Base-by-base conservation (phyloP, 23 red algal species). In the Gracilaria caudata region DNA sequence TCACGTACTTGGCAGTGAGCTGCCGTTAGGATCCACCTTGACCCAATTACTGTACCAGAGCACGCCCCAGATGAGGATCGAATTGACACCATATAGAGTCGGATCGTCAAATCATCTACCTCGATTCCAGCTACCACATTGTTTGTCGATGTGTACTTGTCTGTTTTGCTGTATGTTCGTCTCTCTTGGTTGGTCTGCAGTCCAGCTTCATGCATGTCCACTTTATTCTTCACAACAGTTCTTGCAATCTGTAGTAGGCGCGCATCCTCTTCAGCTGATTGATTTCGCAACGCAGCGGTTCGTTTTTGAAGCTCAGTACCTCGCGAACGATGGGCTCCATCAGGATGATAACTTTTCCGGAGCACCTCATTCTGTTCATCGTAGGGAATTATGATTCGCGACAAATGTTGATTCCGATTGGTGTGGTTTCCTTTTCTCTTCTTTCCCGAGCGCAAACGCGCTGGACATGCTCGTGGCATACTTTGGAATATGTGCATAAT, bases 1-100 rank as follows among this genome's bases (percentile, higher is more conserved):
- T 64, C 74, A 2, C 46, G 51, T 25, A 93, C 71, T 53, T 77
- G 45, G 40, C 90, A 93, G 51, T 93, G 90, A 9, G 90, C 90
- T 0, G 90, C 90, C 2, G 90, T 93, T 7, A 93, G 33, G 25
- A 93, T 64, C 79, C 72, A 78, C 25, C 66, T 16, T 13, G 53
- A 9, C 7, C 78, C 82, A 26, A 93, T 64, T 26, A 93, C 21
- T 5, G 79, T 79, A 2, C 90, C 90, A 28, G 79, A 73, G 66
- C 90, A 93, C 20, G 65, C 32, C 4, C 65, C 65, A 1, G 65
- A 71, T 71, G 65, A 71, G 19, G 65, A 71, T 23, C 65, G 32
- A 39, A 71, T 71, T 36, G 65, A 36, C 10, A 41, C 65, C 65
- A 71, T 71, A 14, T 71, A 71, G 21, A 41, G 37, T 17, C 65